A percentile compares a stretch with the other conserved stretches of the same genome.
Evolutionary conservation across 1,284 basidiomycete genomes (phyloP).

Genomic region (Pascua sp.): DNA sequence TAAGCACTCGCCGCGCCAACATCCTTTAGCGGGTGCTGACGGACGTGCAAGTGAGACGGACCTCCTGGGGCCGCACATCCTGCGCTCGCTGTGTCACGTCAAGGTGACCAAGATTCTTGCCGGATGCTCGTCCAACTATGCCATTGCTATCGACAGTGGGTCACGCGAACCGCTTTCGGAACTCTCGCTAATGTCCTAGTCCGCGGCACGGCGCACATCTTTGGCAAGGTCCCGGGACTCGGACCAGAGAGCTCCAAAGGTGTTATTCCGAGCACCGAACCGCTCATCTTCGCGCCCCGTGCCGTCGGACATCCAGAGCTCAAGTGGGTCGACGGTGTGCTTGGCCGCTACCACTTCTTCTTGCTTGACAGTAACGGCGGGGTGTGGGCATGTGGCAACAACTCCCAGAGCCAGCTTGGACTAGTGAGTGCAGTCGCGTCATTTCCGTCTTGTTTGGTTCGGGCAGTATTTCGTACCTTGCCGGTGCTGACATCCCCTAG

Average conservation of each 20-base stretch:
- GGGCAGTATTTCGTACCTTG: background rate
- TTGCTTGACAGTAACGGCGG: slow-evolving; percentile 75
- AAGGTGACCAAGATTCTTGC: slow-evolving; percentile 67
- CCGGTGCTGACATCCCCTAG: slow-evolving; percentile 9
- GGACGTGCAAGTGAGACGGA: slow-evolving; percentile 52
- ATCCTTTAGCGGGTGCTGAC: no score
- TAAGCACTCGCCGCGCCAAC: no score
- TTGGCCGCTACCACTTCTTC: slow-evolving; percentile 75
- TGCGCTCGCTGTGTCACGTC: slow-evolving; percentile 80
- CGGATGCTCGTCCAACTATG: slow-evolving; percentile 63
- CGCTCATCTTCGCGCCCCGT: slow-evolving; percentile 59
- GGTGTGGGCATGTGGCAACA: slow-evolving; percentile 79
- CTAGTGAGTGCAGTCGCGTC: slow-evolving; percentile 23
- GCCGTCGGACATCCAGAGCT: slow-evolving; percentile 63
- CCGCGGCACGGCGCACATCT: slow-evolving; percentile 76
- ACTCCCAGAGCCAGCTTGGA: slow-evolving; percentile 68
- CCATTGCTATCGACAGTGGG: slow-evolving; percentile 60
- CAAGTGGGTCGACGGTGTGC: slow-evolving; percentile 74
- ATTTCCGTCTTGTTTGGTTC: no score
- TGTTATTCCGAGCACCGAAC: slow-evolving; percentile 65
- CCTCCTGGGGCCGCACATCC: slow-evolving; percentile 77
- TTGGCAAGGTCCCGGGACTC: slow-evolving; percentile 70
- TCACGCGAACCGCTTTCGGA: no score
- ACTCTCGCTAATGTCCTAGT: slow-evolving; percentile 31
- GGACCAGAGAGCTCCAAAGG: slow-evolving; percentile 57